Conservation (phyloP, 257 asterid species). For the Solanum appendiculatum region DNA sequence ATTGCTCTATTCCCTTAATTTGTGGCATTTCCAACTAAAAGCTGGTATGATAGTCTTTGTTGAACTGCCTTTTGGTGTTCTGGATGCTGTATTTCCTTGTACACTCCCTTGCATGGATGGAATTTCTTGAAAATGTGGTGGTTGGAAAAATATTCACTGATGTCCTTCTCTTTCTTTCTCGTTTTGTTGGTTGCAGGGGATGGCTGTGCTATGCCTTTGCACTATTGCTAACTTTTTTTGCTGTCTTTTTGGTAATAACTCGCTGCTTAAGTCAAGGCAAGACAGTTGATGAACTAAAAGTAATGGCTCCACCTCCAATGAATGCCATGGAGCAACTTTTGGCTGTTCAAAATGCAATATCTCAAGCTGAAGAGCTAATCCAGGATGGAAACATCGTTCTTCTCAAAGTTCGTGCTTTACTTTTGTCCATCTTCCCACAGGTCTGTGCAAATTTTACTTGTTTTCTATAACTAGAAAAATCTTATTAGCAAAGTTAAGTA, state of each 20-base stretch:
- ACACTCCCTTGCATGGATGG: background rate
- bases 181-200: conserved; percentile 50
- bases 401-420: conserved; percentile 69
- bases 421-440: conserved; percentile 84
- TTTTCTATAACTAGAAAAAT: background rate
- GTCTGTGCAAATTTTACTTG: conserved; percentile 14
- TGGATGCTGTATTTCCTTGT: background rate
- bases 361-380: conserved; percentile 82
- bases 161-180: background rate
- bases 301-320: conserved; percentile 71
- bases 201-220: conserved; percentile 62
- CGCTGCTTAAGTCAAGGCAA: conserved; percentile 53
- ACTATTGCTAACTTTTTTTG: conserved; percentile 30
- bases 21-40: background rate
- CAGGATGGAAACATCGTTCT: conserved; percentile 80
- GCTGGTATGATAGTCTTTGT: background rate
- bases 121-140: background rate
- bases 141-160: background rate
- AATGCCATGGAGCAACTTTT: conserved; percentile 92
- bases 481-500: background rate
- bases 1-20: background rate
- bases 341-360: conserved; percentile 86
- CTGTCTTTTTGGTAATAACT: conserved; percentile 66
- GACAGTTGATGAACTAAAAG: conserved; percentile 62
- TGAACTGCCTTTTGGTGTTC: background rate